Base-by-base conservation (phyloP, 208 protist genomes). In the Trypanosoma boissoni region DNA sequence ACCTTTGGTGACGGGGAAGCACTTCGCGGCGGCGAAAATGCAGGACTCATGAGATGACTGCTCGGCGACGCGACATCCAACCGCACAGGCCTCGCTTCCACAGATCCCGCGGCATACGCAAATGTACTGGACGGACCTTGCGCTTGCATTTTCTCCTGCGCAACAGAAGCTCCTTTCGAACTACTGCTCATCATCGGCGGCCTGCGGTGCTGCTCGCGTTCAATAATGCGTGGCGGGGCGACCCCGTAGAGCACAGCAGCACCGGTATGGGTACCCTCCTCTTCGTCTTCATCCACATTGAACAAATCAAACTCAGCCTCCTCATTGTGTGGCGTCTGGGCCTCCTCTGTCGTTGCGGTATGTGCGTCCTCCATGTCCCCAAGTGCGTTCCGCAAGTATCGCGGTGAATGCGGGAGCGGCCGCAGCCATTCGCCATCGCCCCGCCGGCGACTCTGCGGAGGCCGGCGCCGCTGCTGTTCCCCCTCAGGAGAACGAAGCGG, bases 261-360 rank as follows among this genome's bases (percentile, higher is more conserved):
- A 14, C 24, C 42, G 14, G 41, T 31, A 23, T 64, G 45, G 5
- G 31, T 42, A 21, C 69, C 42, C 42, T 70, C 54, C 20, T 48
- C 36, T 28, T 63, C 46, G 14, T 60, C 51, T 16, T 65, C 68
- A 46, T 64, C 61, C 12, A n/a, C n/a, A n/a, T n/a, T n/a, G n/a
- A n/a, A n/a, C n/a, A n/a, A n/a, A 70, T 50, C 44, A 58, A 53
- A 57, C 27, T 59, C 58, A 6, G 60, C 52, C 10, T 76, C 72
- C 21, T 70, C 71, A 12, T 69, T 78, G 67, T 83, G 76, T 42
- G 70, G 76, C 12, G 74, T 80, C 28, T 74, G 74, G 14, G 80
- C 88, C 32, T 91, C 83, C 48, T 94, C 83, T 1, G 88, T 92
- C 57, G 88, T 92, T 20, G 83, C 88, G 3, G 88, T 94, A 0